A percentile compares a stretch with the other conserved stretches of the same genome.
Evolutionary conservation across 2,329 filamentous ascomycete genomes (phyloP).

Genomic region (Stachybotrys chlorohalonatus): DNA sequence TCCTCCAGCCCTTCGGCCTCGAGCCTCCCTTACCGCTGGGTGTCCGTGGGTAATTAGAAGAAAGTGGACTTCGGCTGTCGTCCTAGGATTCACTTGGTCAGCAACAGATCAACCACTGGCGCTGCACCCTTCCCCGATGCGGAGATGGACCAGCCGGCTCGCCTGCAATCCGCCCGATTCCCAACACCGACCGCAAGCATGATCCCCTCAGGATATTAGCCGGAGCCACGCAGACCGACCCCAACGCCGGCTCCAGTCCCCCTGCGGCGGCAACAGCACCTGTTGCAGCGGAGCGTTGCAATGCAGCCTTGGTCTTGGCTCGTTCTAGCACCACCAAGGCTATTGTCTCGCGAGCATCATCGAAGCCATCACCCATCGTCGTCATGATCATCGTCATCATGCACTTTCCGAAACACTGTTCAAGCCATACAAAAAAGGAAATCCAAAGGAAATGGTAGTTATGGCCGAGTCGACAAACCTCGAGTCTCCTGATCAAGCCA

Average conservation of each 20-base stretch:
- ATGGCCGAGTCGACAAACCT: background rate
- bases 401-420: background rate
- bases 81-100: background rate
- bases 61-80: background rate
- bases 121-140: background rate
- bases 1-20: too few relatives aligned
- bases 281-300: background rate
- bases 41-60: too few relatives aligned
- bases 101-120: background rate
- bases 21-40: too few relatives aligned
- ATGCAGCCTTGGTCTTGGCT: background rate
- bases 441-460: background rate
- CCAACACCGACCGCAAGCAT: too few relatives aligned
- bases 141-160: background rate
- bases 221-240: background rate
- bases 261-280: background rate
- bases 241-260: background rate
- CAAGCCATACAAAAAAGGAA: background rate
- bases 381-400: background rate
- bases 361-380: background rate
- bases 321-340: background rate
- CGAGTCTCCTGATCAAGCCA: background rate
- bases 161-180: background rate
- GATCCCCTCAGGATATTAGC: background rate
- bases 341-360: background rate